Conservation (phyloP, 805 yeast genomes). For the Candida adriatica region DNA sequence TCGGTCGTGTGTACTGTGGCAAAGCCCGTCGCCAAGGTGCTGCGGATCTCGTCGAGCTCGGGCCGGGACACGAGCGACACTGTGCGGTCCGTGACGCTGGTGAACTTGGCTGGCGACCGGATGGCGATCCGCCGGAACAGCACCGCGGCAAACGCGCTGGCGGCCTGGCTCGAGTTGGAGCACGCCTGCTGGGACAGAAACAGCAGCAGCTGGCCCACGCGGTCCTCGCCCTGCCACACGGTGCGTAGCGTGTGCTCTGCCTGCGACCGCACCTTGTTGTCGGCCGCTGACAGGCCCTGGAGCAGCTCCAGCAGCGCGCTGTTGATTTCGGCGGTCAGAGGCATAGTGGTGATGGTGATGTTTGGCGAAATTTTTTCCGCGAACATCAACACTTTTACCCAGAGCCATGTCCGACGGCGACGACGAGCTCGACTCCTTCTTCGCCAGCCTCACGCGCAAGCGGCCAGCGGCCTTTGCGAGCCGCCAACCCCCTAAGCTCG, state of each 20-base stretch:
- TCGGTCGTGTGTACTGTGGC: constrained; percentile 57
- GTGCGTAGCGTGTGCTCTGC: constrained; percentile 72
- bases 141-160: constrained; percentile 75
- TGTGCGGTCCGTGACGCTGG: constrained; percentile 66
- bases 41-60: constrained; percentile 56
- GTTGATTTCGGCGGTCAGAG: constrained; percentile 61
- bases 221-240: constrained; percentile 67
- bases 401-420: no score
- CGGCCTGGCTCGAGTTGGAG: constrained; percentile 49
- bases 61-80: constrained; percentile 60
- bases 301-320: constrained; percentile 49
- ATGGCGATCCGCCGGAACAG: constrained; percentile 82
- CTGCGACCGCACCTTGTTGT: constrained; percentile 62
- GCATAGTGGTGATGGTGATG: no score
- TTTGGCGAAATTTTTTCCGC: no score
- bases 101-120: constrained; percentile 63
- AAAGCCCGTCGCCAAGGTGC: constrained; percentile 67
- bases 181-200: constrained; percentile 80
- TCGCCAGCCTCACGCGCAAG: no score
- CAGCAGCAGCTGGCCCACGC: constrained; percentile 62
- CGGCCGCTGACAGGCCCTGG: constrained; percentile 68
- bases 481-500: no score
- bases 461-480: no score
- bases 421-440: no score
- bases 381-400: no score